phyloP scores from a whole-genome alignment of 352 stramenopile species.

The Thalassiosira mediterranea region DNA sequence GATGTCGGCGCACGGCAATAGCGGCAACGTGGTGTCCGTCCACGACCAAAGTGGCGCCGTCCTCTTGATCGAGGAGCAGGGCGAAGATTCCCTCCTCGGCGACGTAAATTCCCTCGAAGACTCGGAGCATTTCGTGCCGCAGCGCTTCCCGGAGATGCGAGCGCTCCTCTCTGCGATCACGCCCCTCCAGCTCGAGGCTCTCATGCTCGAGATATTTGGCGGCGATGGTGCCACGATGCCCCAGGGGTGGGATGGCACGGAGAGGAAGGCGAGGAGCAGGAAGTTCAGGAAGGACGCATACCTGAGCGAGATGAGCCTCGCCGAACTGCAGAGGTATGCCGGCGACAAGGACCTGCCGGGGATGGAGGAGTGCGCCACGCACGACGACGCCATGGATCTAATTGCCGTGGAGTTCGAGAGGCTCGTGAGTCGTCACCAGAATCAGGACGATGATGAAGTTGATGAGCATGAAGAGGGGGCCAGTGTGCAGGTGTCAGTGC shows the following conservation, averaged over 20 bases:
- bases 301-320: conserved; percentile 24
- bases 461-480: neutral
- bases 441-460: neutral
- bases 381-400: conserved; percentile 38
- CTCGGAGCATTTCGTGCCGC: conserved; percentile 20
- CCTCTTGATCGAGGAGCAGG: neutral
- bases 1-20: too few relatives aligned
- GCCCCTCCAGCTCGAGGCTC: conserved; percentile 37
- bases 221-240: neutral
- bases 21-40: too few relatives aligned
- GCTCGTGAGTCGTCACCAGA: conserved; percentile 28
- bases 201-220: conserved; percentile 42
- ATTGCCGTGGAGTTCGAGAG: conserved; percentile 49
- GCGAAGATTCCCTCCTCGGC: neutral
- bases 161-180: conserved; percentile 38
- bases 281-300: conserved; percentile 45
- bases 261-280: conserved; percentile 6
- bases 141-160: conserved; percentile 42
- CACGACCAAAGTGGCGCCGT: too few relatives aligned
- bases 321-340: conserved; percentile 32
- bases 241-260: conserved; percentile 27
- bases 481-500: neutral
- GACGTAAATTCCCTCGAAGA: neutral
- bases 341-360: conserved; percentile 19
- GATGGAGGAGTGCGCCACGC: conserved; percentile 21